Evolutionary conservation across 805 yeast genomes (phyloP).

Genomic region (Kregervanrija fluxuum): DNA sequence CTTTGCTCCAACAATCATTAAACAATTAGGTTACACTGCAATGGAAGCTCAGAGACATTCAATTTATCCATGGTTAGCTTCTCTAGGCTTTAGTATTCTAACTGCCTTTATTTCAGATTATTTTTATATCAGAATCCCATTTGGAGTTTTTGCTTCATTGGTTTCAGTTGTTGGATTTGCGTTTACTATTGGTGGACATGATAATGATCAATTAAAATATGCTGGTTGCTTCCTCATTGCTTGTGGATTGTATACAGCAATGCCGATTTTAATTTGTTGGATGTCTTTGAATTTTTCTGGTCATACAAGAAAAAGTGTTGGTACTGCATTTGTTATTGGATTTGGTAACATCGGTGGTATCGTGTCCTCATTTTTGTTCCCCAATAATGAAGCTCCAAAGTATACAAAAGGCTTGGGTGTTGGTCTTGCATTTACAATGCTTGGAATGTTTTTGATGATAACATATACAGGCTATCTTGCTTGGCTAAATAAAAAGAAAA

Average conservation of each 20-base stretch:
- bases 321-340: constrained; percentile 49
- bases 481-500: constrained; percentile 29
- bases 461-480: constrained; percentile 25
- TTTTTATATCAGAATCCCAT: constrained; percentile 38
- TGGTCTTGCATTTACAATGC: constrained; percentile 37
- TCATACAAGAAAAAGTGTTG: constrained; percentile 46
- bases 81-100: constrained; percentile 60
- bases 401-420: constrained; percentile 45
- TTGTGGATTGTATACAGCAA: constrained; percentile 50
- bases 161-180: constrained; percentile 48
- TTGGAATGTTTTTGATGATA: constrained; percentile 32
- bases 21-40: constrained; percentile 55
- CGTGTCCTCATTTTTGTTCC: constrained; percentile 50
- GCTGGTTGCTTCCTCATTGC: constrained; percentile 58
- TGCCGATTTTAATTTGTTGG: constrained; percentile 67
- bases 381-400: constrained; percentile 48
- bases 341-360: constrained; percentile 71
- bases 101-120: constrained; percentile 60
- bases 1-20: constrained; percentile 63
- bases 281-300: constrained; percentile 53
- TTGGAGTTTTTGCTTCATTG: constrained; percentile 25
- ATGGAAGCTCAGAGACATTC: constrained; percentile 74
- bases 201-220: constrained; percentile 37
- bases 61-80: constrained; percentile 78
- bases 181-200: constrained; percentile 40